These are phyloP conservation scores for Cyberlindnera euphorbiiphila DNA, from an alignment of 805 yeast species.

Conservation along the genomic window DNA sequence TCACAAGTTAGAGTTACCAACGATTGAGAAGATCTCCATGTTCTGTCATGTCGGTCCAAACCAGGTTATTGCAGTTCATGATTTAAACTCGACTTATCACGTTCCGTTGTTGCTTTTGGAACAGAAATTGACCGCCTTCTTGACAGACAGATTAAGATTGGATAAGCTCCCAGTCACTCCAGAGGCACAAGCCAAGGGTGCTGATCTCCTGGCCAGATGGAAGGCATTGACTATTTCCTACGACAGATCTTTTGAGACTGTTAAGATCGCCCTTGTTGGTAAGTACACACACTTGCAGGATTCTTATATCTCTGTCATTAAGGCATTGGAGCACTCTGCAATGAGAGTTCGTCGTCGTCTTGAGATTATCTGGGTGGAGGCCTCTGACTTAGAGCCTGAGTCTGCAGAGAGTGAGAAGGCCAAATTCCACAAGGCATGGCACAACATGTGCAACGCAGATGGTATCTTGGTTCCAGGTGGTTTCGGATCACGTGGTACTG, in stretches of 20 bases:
- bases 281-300: conserved; percentile 95
- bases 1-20: conserved; percentile 70
- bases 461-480: conserved; percentile 99
- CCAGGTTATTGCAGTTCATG: conserved; percentile 95
- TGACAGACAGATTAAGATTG: conserved; percentile 64
- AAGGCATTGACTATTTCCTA: conserved; percentile 68
- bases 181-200: conserved; percentile 63
- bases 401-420: conserved; percentile 61
- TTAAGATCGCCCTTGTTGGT: conserved; percentile 94
- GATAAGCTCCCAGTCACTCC: conserved; percentile 41
- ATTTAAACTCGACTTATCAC: conserved; percentile 94
- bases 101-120: conserved; percentile 89
- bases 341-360: conserved; percentile 83
- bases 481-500: conserved; percentile 94
- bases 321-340: conserved; percentile 92
- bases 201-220: conserved; percentile 72
- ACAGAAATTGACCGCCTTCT: conserved; percentile 75
- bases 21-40: conserved; percentile 97
- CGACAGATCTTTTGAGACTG: conserved; percentile 81
- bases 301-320: conserved; percentile 90
- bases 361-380: conserved; percentile 94
- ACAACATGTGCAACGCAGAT: conserved; percentile 84
- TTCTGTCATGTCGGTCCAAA: conserved; percentile 99
- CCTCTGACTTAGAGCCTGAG: conserved; percentile 80
- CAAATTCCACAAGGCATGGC: conserved; percentile 94